Evolutionary conservation across 257 asterid genomes (phyloP).

Genomic region (Henckelia pumila): DNA sequence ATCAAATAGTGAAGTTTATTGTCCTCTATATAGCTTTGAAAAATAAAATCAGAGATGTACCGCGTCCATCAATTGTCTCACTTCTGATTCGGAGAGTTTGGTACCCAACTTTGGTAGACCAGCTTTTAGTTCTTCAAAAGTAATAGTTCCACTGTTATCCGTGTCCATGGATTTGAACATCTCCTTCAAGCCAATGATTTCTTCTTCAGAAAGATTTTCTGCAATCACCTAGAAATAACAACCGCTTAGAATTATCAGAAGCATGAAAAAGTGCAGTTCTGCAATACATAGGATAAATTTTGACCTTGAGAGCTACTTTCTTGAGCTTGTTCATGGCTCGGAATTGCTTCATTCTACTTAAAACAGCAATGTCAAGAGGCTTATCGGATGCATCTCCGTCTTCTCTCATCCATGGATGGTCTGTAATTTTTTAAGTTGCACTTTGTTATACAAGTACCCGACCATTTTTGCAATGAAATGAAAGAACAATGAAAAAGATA

Average conservation of each 20-base stretch:
- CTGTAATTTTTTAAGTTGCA: constrained; percentile 34
- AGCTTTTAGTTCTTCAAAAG: constrained; percentile 86
- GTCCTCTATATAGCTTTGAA: neutral
- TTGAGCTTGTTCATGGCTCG: constrained; percentile 96
- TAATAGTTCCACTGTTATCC: constrained; percentile 86
- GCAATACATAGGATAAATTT: neutral
- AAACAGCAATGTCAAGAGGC: constrained; percentile 86
- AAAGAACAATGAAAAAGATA: neutral
- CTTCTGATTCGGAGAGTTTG: constrained; percentile 92
- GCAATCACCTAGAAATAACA: constrained; percentile 69
- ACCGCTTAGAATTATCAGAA: neutral
- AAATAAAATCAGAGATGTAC: constrained; percentile 34
- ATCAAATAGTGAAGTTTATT: neutral
- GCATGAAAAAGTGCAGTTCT: neutral
- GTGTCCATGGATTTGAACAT: constrained; percentile 96
- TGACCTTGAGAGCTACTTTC: constrained; percentile 94
- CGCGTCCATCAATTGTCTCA: constrained; percentile 93
- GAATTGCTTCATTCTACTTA: constrained; percentile 92
- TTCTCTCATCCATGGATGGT: constrained; percentile 97
- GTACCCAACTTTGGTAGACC: constrained; percentile 92
- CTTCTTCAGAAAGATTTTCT: constrained; percentile 91
- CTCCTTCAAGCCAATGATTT: constrained; percentile 93
- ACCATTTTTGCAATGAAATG: neutral
- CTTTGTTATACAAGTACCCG: neutral
- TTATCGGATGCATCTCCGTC: constrained; percentile 93